Base-by-base conservation (phyloP, 2,329 filamentous ascomycete species). In the Epichloe amarillans region DNA sequence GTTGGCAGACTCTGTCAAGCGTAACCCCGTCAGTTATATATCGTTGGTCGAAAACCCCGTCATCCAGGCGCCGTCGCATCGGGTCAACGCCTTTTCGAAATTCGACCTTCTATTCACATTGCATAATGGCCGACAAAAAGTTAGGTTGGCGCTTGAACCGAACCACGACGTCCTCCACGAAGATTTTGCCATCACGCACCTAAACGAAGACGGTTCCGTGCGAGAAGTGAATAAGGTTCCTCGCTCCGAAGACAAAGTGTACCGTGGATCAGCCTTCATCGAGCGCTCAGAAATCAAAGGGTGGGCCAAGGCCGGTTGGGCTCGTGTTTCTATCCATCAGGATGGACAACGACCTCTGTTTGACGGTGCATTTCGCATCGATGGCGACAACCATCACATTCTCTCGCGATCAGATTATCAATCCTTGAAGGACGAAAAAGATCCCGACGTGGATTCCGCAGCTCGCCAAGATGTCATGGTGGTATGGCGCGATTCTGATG, bases 401-500 rank as follows among this genome's bases (percentile, higher is more conserved):
- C 85, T 94, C 62, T 80, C 88, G 30, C 79, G 78, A 55, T 76
- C 77, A 30, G 84, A 82, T 54, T 98, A 93, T 62, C 74, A 79
- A 62, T 75, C 79, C 56, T 89, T 87, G 44, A 84, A 79, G 61
- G 80, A 88, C 54, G 65, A 70, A 21, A 70, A 82, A 43, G 93
- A 98, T 64, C 87, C 89, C 2, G 71, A 76, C 26, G 64, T 87
- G 7, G 69, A 76, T 14, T 65, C 69, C 35, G 63, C 73, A 33
- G 67, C 71, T 44, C 73, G 62, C 4, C 77, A 82, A 35, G 86
- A 95, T 54, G 84, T 80, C 62, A 93, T 98, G 90, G 75, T 96
- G 37, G 77, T 96, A 1, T 97, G 88, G 76, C 80, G 90, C 56
- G 90, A 97, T 63, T 95, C 89, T 30, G 93, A 98, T 65, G 80